phyloP scores from a whole-genome alignment of 1,284 basidiomycete genomes.

The Apiotrichum akiyoshidainum region DNA sequence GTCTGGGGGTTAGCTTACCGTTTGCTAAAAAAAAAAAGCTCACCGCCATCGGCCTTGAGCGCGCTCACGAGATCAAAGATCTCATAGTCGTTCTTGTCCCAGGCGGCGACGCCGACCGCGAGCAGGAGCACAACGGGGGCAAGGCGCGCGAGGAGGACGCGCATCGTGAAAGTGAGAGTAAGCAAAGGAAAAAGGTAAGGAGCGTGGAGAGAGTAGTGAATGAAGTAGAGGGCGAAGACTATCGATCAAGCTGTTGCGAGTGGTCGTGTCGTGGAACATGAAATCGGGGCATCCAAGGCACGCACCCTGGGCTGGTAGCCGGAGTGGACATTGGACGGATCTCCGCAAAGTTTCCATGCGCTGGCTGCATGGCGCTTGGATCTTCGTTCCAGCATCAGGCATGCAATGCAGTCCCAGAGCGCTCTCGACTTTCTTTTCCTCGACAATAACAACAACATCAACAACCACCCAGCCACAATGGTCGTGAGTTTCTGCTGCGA shows the following conservation, averaged over 20 bases:
- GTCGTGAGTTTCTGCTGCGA: constrained; percentile 5
- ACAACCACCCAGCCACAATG: constrained; percentile 7
- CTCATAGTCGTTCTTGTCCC: constrained; percentile 77
- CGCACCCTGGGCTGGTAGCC: too few species aligned
- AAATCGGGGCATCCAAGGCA: background rate
- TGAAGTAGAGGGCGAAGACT: background rate
- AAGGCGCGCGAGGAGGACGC: constrained; percentile 2
- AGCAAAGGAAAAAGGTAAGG: background rate
- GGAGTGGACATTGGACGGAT: background rate
- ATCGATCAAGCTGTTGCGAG: background rate
- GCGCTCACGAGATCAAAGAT: constrained; percentile 92
- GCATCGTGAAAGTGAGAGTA: constrained; percentile 6
- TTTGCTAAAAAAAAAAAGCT: background rate
- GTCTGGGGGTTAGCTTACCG: constrained; percentile 49
- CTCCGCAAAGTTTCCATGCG: background rate
- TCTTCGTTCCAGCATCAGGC: too few species aligned
- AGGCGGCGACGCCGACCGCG: constrained; percentile 19
- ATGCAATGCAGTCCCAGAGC: too few species aligned
- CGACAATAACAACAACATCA: background rate
- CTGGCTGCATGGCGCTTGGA: too few species aligned
- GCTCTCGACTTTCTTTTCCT: too few species aligned
- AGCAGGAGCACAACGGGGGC: constrained; percentile 13
- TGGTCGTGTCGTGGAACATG: background rate
- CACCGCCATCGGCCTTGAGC: constrained; percentile 76
- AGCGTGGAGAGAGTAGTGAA: background rate